These are phyloP conservation scores for Aspergillus sp. DNA, from an alignment of 2,329 filamentous ascomycete species.

Conservation along the genomic window DNA sequence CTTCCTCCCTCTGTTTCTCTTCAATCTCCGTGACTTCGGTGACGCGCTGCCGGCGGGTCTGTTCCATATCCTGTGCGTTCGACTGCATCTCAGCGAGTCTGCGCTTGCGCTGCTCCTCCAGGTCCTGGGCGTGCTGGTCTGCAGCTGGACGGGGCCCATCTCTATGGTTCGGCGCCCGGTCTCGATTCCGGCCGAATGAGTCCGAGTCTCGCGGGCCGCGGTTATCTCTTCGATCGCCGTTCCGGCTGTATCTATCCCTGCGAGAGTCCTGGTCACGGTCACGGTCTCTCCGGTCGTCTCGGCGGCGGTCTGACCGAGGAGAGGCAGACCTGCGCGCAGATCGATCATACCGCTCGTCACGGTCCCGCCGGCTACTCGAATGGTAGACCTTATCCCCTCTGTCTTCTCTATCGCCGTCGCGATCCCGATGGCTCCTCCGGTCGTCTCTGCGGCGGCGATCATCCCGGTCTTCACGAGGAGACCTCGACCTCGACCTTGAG, in stretches of 20 bases:
- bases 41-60: conserved; percentile 67
- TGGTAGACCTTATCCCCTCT: conserved; percentile 23
- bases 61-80: conserved; percentile 67
- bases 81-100: conserved; percentile 73
- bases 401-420: conserved; percentile 18
- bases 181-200: conserved; percentile 18
- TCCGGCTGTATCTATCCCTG: conserved; percentile 16
- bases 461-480: conserved; percentile 22
- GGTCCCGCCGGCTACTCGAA: conserved; percentile 21
- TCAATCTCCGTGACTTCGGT: conserved; percentile 67
- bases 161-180: conserved; percentile 12
- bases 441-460: conserved; percentile 21
- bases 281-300: conserved; percentile 15
- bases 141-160: conserved; percentile 6
- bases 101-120: conserved; percentile 32
- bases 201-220: conserved; percentile 21
- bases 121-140: conserved; percentile 22
- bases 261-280: conserved; percentile 6
- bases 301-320: conserved; percentile 19
- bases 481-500: conserved; percentile 15
- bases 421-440: conserved; percentile 19
- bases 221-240: conserved; percentile 19
- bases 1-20: conserved; percentile 61
- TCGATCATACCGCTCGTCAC: conserved; percentile 25
- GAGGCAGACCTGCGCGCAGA: conserved; percentile 26